Base-by-base conservation (phyloP, 2,329 filamentous ascomycete genomes). In the Colletotrichum trifolii region DNA sequence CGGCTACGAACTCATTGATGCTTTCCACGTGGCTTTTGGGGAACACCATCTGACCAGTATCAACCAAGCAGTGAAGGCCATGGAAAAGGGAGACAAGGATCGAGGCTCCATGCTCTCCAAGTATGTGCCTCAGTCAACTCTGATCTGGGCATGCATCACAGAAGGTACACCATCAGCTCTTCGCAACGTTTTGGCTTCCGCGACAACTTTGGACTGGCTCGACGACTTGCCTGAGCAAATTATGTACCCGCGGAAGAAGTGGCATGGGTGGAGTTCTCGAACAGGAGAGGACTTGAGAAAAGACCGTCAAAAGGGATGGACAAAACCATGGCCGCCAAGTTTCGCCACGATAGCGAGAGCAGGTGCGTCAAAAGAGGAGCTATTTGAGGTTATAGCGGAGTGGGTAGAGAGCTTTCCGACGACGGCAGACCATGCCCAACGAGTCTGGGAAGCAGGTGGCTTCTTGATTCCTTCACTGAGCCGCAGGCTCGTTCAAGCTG, bases 121-220 rank as follows among this genome's bases (percentile, higher is more conserved):
- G 13, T 4, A n/a, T 2, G 40, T 25, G 10, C 53, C 39, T 2
- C 12, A 15, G 2, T 6, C 53, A 8, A 45, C 42, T 11, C 25
- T 55, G 33, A 33, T 55, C 11, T 55, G 53, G 53, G 46, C 53
- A 55, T 55, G 53, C 40, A 46, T 55, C 7, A 38, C 53, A 8
- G 53, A 55, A 2, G 42, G 17, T 8, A 2, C 53, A 2, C 42
- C 53, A 4, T 34, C 17, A 2, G 53, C 53, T 2, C 40, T 55
- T 3, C 53, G 42, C 10, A 55, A 8, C 33, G 38, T 42, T 10
- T 13, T 55, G 42, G 53, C 40, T 45, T 55, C 53, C 11, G 2
- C 46, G 6, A n/a, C n/a, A 42, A 34, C n/a, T 17, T 4, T 55
- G 13, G n/a, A 33, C 7, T 55, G 53, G 53, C 53, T 55, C 9